A percentile compares a stretch with the other conserved stretches of the same genome.
Evolutionary conservation across 179 eudicot species (phyloP).

Genomic region (Pouteria campechiana): DNA sequence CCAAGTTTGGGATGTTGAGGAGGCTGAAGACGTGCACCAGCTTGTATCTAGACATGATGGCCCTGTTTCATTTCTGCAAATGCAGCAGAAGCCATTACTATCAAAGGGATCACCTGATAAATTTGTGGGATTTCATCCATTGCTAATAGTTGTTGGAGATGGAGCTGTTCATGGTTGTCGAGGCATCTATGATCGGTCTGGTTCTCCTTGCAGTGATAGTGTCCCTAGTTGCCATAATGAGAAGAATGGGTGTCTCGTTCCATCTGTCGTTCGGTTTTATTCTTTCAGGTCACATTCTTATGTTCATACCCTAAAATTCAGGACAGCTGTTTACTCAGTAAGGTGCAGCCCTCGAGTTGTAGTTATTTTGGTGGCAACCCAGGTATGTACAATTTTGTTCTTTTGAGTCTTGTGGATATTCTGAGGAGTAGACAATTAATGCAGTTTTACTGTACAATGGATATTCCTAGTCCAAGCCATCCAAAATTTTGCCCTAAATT

Average conservation of each 20-base stretch:
- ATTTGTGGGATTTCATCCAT: conserved; percentile 48
- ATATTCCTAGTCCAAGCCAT: too few species aligned
- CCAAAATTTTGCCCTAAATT: too few species aligned
- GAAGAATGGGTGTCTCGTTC: conserved; percentile 26
- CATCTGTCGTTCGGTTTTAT: conserved; percentile 59
- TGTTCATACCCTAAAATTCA: conserved; percentile 52
- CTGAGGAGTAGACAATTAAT: background rate
- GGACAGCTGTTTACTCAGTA: conserved; percentile 58
- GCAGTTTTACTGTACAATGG: too few species aligned
- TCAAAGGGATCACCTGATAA: conserved; percentile 35
- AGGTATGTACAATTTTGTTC: conserved; percentile 27
- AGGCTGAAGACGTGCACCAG: conserved; percentile 52
- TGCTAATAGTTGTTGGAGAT: conserved; percentile 66
- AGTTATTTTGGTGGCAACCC: conserved; percentile 65
- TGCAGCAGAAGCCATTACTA: conserved; percentile 46
- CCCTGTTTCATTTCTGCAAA: conserved; percentile 69
- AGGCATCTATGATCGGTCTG: conserved; percentile 21
- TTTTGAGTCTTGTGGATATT: background rate
- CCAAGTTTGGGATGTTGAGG: conserved; percentile 95
- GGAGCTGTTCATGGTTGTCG: conserved; percentile 37
- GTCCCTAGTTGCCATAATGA: conserved; percentile 22
- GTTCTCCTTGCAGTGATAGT: conserved; percentile 25
- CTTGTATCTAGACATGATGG: conserved; percentile 66
- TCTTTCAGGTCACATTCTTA: conserved; percentile 59
- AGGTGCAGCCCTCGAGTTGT: conserved; percentile 73